A percentile compares a stretch with the other conserved stretches of the same genome.
phyloP scores from a whole-genome alignment of 306 rosid genomes.

The Acacia confusa region DNA sequence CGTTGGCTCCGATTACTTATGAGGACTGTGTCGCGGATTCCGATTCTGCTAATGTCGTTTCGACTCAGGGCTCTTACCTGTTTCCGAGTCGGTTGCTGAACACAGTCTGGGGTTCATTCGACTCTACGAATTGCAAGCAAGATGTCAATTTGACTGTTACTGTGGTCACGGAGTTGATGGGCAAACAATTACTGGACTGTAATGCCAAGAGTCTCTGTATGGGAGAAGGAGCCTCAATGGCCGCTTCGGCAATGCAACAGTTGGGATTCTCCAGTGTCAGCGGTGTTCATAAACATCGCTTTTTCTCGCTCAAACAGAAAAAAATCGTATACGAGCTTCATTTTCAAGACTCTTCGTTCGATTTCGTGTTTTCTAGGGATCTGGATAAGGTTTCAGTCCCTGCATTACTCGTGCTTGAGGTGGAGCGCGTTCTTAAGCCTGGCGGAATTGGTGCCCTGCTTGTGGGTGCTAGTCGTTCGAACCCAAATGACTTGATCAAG shows the following conservation, averaged over 20 bases:
- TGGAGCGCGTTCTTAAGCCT: slow-evolving; percentile 85
- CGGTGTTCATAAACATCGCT: slow-evolving; percentile 35
- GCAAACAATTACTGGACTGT: slow-evolving; percentile 42
- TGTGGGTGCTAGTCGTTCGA: slow-evolving; percentile 31
- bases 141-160: slow-evolving; percentile 48
- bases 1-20: slow-evolving; percentile 43
- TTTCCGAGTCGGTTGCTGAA: slow-evolving; percentile 56
- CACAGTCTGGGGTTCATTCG: slow-evolving; percentile 59
- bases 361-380: slow-evolving; percentile 74
- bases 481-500: slow-evolving; percentile 50
- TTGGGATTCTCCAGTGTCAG: slow-evolving; percentile 59
- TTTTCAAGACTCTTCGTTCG: slow-evolving; percentile 56
- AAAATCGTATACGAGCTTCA: slow-evolving; percentile 43
- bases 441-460: slow-evolving; percentile 81
- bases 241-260: slow-evolving; percentile 48
- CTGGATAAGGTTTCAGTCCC: slow-evolving; percentile 64
- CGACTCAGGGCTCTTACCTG: slow-evolving; percentile 43
- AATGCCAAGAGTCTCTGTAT: slow-evolving; percentile 58
- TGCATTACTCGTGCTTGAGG: slow-evolving; percentile 70
- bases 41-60: slow-evolving; percentile 2
- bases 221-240: slow-evolving; percentile 59
- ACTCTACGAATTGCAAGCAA: slow-evolving; percentile 44
- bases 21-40: slow-evolving; percentile 43
- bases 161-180: slow-evolving; percentile 48
- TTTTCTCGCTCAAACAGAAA: slow-evolving; percentile 52